These are phyloP conservation scores for Pseudogymnoascus verrucosus DNA, from an alignment of 2,329 filamentous ascomycete genomes.

Conservation along the genomic window DNA sequence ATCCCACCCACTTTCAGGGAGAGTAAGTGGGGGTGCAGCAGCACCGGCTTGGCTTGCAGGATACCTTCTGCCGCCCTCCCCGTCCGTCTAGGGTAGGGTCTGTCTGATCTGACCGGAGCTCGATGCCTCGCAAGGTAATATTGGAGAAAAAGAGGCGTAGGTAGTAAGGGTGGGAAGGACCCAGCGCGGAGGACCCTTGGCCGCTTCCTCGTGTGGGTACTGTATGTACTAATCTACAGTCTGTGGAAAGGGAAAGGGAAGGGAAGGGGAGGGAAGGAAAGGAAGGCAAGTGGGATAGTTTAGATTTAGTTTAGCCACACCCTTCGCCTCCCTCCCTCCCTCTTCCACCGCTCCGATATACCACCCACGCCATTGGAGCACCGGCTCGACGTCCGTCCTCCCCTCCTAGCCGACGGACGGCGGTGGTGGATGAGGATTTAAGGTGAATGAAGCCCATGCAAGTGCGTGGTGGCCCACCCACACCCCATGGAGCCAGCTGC, in stretches of 20 bases:
- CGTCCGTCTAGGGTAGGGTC: neutral
- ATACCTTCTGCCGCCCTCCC: neutral
- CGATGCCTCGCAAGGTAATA: neutral
- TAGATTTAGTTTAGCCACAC: neutral
- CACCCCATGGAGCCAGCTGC: neutral
- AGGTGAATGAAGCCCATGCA: neutral
- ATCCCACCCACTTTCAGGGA: neutral
- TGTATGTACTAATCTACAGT: too few relatives aligned
- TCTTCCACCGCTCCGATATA: neutral
- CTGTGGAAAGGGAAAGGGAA: neutral
- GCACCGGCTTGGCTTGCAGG: neutral
- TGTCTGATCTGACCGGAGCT: neutral
- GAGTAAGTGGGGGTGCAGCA: neutral
- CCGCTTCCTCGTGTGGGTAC: too few relatives aligned
- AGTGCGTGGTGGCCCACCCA: neutral
- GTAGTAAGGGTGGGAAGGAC: too few relatives aligned
- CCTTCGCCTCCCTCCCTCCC: neutral
- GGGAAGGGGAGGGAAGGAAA: too few relatives aligned
- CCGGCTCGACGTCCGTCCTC: neutral
- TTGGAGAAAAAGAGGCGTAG: neutral
- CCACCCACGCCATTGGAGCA: neutral
- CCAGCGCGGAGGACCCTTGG: too few relatives aligned
- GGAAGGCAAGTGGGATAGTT: too few relatives aligned
- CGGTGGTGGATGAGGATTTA: neutral
- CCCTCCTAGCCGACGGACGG: neutral